Conservation (phyloP, 2,329 filamentous ascomycete species). For the Aureobasidium uvarum region DNA sequence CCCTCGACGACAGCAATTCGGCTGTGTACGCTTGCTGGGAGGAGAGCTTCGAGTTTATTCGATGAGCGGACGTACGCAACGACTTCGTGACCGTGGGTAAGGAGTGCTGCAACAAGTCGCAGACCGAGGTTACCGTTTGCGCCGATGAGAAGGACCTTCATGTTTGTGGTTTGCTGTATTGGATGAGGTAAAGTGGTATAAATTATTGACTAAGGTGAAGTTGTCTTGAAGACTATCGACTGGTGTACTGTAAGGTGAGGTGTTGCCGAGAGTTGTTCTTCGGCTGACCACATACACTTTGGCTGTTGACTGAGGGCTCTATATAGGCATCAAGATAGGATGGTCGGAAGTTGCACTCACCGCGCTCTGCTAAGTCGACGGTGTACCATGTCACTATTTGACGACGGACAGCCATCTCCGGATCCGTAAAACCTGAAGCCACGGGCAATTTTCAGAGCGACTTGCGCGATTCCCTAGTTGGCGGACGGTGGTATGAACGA, state of each 20-base stretch:
- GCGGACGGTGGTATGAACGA: not conserved
- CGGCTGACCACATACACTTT: not conserved
- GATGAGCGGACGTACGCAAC: slow-evolving; percentile 44
- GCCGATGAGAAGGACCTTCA: slow-evolving; percentile 46
- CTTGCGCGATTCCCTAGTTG: not conserved
- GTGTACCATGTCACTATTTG: not conserved
- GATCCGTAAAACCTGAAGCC: not conserved
- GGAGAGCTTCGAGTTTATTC: slow-evolving; percentile 41
- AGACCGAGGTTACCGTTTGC: slow-evolving; percentile 44
- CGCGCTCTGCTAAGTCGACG: not conserved
- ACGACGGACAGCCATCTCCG: not conserved
- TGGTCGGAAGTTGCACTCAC: not conserved
- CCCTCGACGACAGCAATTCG: slow-evolving; percentile 42
- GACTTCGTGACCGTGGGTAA: slow-evolving; percentile 41
- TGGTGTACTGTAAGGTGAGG: not conserved
- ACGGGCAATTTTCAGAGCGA: not conserved
- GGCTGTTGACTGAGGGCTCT: not conserved
- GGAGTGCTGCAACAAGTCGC: slow-evolving; percentile 41
- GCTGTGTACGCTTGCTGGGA: slow-evolving; percentile 38
- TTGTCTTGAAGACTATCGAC: not conserved
- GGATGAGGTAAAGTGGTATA: not conserved
- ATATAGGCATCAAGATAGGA: not conserved
- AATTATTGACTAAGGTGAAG: not conserved
- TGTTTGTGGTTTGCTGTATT: slow-evolving; percentile 28
- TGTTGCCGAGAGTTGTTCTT: not conserved